Conservation (phyloP, 306 rosid genomes). For the Cucurbita maxima region DNA sequence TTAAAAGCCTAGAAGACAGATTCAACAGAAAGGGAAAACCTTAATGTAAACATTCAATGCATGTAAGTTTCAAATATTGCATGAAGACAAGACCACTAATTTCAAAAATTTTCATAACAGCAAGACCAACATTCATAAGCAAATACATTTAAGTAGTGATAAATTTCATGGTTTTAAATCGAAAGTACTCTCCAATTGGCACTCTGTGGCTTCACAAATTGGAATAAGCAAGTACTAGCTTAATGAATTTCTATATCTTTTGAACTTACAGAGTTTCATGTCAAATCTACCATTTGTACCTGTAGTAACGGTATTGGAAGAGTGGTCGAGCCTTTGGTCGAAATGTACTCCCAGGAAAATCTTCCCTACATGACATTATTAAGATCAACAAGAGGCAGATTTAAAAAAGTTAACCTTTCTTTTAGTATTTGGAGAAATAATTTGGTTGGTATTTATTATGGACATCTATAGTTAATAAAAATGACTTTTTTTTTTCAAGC, state of each 20-base stretch:
- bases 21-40: neutral
- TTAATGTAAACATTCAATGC: neutral
- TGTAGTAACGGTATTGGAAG: conserved; percentile 97
- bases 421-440: neutral
- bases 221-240: neutral
- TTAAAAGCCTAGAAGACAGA: neutral
- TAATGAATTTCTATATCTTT: neutral
- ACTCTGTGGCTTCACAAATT: neutral
- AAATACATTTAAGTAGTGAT: neutral
- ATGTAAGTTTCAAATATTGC: neutral
- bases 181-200: neutral
- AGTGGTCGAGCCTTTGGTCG: conserved; percentile 84
- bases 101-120: neutral
- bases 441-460: neutral
- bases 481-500: neutral
- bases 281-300: conserved; percentile 21
- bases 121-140: neutral
- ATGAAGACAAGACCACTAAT: neutral
- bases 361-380: conserved; percentile 52
- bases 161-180: neutral
- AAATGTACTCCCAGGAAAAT: conserved; percentile 64
- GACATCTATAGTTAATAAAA: neutral
- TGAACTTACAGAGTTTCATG: neutral
- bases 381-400: neutral
- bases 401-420: conserved; percentile 8